A percentile compares a stretch with the other conserved stretches of the same genome.
These are phyloP conservation scores for Stenogyne calaminthoides DNA, from an alignment of 305 asterid genomes.

Conservation along the genomic window DNA sequence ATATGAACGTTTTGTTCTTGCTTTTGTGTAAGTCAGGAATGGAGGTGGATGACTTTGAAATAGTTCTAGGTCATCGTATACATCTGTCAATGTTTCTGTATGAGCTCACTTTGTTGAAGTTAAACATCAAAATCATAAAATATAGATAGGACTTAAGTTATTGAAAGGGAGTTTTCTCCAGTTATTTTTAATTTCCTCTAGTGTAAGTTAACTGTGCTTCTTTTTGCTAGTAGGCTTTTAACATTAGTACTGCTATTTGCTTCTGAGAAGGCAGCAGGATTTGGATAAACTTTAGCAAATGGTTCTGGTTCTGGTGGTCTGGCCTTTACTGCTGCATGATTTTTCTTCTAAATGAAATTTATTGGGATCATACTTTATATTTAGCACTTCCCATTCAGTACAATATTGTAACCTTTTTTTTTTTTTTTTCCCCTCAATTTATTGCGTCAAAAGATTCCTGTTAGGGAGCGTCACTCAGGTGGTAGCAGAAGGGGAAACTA, in stretches of 20 bases:
- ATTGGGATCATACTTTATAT: background rate
- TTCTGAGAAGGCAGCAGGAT: background rate
- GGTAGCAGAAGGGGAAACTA: conserved; percentile 73
- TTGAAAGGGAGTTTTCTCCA: background rate
- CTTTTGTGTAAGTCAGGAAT: background rate
- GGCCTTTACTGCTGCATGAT: conserved; percentile 21
- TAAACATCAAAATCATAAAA: conserved; percentile 12
- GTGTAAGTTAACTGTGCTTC: conserved; percentile 7
- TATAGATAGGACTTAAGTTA: conserved; percentile 1
- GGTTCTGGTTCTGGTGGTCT: conserved; percentile 22
- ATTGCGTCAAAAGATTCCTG: conserved; percentile 63
- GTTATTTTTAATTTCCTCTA: background rate
- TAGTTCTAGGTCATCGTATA: background rate
- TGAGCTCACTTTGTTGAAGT: conserved; percentile 17
- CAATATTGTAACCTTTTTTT: conserved; percentile 25
- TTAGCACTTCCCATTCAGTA: background rate
- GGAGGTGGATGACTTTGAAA: background rate
- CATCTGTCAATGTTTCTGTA: background rate
- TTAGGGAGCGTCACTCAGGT: conserved; percentile 69
- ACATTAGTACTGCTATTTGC: background rate
- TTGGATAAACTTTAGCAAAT: conserved; percentile 1
- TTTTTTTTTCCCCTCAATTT: conserved; percentile 12
- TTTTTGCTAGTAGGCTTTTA: conserved; percentile 9
- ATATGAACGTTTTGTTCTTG: background rate
- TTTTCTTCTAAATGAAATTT: background rate